Conservation (phyloP, 225 moss, liverwort and hornwort genomes). For the Bryoerythrophyllum caledonicum region DNA sequence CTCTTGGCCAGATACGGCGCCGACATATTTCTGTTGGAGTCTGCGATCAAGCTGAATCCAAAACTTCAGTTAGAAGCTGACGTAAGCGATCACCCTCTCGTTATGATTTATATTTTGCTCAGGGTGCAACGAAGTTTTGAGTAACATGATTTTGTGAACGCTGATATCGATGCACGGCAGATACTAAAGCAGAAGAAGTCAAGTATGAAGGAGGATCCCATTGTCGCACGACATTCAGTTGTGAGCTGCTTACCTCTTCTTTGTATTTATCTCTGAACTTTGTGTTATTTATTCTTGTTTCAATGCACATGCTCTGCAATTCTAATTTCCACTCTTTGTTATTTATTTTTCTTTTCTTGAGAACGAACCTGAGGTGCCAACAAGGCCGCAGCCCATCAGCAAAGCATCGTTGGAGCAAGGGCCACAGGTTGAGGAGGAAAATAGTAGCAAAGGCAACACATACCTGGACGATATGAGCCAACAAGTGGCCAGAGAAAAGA, state of each 20-base stretch:
- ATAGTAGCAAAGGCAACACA: not conserved
- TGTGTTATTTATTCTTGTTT: not conserved
- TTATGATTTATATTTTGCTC: not conserved
- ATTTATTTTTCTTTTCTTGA: not conserved
- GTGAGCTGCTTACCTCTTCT: slow-evolving; percentile 36
- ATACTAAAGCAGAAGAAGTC: slow-evolving; percentile 35
- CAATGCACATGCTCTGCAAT: not conserved
- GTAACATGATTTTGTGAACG: not conserved
- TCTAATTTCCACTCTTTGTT: not conserved
- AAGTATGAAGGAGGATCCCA: slow-evolving; percentile 31
- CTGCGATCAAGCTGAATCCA: slow-evolving; percentile 48
- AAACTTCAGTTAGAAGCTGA: slow-evolving; percentile 42
- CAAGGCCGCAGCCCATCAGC: slow-evolving; percentile 14
- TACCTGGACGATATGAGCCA: slow-evolving; percentile 5
- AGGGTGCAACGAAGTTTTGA: no score
- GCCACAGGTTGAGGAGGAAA: slow-evolving; percentile 14
- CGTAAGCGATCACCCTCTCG: slow-evolving; percentile 24
- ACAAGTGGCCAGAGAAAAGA: not conserved
- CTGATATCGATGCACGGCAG: slow-evolving; percentile 18
- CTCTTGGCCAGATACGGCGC: slow-evolving; percentile 55
- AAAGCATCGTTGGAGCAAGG: slow-evolving; percentile 20
- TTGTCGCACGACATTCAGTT: slow-evolving; percentile 39
- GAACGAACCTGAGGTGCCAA: slow-evolving; percentile 22
- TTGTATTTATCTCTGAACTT: not conserved
- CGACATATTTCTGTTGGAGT: slow-evolving; percentile 54